Base-by-base conservation (phyloP, 352 stramenopile species). In the Globisporangium acanthophoron region DNA sequence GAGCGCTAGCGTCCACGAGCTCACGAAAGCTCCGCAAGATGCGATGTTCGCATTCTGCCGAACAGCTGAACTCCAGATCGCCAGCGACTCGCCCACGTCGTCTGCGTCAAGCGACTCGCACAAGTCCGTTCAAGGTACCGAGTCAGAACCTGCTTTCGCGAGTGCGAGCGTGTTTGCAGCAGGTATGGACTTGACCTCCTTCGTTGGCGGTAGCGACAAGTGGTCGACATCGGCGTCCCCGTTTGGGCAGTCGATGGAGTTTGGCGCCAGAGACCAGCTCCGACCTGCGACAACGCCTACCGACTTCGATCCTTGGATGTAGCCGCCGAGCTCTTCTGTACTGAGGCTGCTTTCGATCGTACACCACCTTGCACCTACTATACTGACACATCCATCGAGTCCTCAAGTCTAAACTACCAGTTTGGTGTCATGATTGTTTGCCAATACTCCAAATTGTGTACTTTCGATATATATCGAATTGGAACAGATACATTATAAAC, bases 1-100 rank as follows among this genome's bases (percentile, higher is more conserved):
- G 5, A 56, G 58, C 20, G 54, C 69, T 27, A 75, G 64, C 29
- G 62, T 80, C 13, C 63, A 51, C 8, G 80, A 86, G 55, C 73
- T 90, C 31, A 51, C 68, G 21, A 80, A 74, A 35, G 65, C 63
- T 45, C 72, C 69, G 18, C 56, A 61, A 11, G 74, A 85, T 29
- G 67, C 70, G 1, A 41, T 71, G 16, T 44, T 44, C 21, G 64
- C 86, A 21, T 80, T 88, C 57, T 66, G 72, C 39, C 73, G 67
- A 3, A 37, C 18, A 5, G 12, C 15, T 9, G 15, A 59, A 40
- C 52, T 64, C 20, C 52, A 40, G 20, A 35, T 64, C 18, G 35
- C 51, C 8, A 45, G 37, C 39, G 52, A 57, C n/a, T n/a, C 51
- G 33, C 20, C 16, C n/a, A 46, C 37, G 2, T 16, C 41, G n/a